Evolutionary conservation across 352 stramenopile species (phyloP).

Genomic region (Globisporangium takayamanum): DNA sequence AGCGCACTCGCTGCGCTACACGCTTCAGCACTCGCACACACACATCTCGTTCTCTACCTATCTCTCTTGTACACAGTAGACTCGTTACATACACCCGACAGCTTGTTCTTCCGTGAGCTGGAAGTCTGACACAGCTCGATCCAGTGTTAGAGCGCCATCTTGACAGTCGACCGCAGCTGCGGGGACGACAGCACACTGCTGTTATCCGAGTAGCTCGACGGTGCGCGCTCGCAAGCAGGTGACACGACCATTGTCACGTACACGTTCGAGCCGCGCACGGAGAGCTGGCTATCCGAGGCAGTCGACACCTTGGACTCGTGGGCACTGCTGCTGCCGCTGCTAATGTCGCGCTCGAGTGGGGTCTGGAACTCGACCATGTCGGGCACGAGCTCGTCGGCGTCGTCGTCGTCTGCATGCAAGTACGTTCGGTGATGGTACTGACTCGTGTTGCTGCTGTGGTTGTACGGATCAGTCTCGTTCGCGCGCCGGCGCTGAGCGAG

Average conservation of each 20-base stretch:
- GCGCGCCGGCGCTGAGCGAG: constrained; percentile 2
- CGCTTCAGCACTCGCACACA: no score
- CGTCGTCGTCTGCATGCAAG: neutral
- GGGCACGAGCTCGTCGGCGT: constrained; percentile 5
- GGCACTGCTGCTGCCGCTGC: neutral
- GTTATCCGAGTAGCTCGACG: neutral
- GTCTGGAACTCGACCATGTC: constrained; percentile 18
- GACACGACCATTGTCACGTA: constrained; percentile 15
- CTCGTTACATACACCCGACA: no score
- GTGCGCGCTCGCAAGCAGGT: constrained; percentile 5
- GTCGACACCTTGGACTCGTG: neutral
- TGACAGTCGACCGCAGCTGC: constrained; percentile 3
- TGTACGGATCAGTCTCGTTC: neutral
- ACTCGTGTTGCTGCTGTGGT: neutral
- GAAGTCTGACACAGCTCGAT: neutral
- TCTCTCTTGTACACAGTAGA: no score
- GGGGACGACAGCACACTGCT: neutral
- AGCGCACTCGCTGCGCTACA: no score
- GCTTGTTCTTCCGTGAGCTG: no score
- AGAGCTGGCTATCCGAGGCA: neutral
- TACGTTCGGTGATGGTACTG: neutral
- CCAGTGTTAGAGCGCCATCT: constrained; percentile 3
- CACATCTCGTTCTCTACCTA: no score
- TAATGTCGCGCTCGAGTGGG: constrained; percentile 1
- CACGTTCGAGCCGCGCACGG: constrained; percentile 10